A percentile compares a stretch with the other conserved stretches of the same genome.
Evolutionary conservation across 2,329 filamentous ascomycete genomes (phyloP).

Genomic region (Curvularia verruculosa): DNA sequence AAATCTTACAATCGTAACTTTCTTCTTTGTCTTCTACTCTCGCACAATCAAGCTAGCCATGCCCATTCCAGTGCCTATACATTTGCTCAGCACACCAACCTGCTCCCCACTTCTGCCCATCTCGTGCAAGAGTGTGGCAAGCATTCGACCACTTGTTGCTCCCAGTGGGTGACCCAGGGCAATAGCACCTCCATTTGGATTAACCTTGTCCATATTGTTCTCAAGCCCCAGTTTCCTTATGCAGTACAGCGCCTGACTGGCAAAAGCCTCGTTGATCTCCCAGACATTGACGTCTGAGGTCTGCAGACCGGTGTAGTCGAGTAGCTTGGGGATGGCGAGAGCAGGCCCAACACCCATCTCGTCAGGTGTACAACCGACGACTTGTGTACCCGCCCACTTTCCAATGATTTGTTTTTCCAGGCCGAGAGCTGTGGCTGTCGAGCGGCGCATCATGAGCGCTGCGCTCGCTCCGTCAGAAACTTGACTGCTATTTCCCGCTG

Average conservation of each 20-base stretch:
- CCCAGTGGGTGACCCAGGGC: conserved; percentile 92
- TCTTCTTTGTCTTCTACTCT: conserved; percentile 51
- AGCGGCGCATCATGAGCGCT: conserved; percentile 81
- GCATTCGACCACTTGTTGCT: conserved; percentile 82
- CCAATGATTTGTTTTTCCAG: conserved; percentile 73
- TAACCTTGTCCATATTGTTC: conserved; percentile 73
- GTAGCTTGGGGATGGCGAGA: conserved; percentile 80
- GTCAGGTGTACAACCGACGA: conserved; percentile 80
- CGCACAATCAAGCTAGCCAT: conserved; percentile 60
- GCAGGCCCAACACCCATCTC: conserved; percentile 95
- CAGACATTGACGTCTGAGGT: conserved; percentile 78
- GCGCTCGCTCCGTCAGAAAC: conserved; percentile 89
- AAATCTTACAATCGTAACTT: not conserved
- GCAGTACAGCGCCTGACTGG: conserved; percentile 70
- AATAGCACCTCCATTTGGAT: conserved; percentile 92
- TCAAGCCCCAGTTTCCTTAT: conserved; percentile 72
- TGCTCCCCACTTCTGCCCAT: conserved; percentile 70
- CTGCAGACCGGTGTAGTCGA: conserved; percentile 70
- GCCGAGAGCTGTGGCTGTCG: conserved; percentile 75
- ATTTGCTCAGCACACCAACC: conserved; percentile 90
- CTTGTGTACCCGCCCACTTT: conserved; percentile 78
- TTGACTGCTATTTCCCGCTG: conserved; percentile 85
- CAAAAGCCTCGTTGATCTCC: conserved; percentile 90
- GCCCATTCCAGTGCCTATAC: conserved; percentile 63
- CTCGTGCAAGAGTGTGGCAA: conserved; percentile 74